phyloP scores from a whole-genome alignment of 352 stramenopile species.

The Globisporangium camurandrum region DNA sequence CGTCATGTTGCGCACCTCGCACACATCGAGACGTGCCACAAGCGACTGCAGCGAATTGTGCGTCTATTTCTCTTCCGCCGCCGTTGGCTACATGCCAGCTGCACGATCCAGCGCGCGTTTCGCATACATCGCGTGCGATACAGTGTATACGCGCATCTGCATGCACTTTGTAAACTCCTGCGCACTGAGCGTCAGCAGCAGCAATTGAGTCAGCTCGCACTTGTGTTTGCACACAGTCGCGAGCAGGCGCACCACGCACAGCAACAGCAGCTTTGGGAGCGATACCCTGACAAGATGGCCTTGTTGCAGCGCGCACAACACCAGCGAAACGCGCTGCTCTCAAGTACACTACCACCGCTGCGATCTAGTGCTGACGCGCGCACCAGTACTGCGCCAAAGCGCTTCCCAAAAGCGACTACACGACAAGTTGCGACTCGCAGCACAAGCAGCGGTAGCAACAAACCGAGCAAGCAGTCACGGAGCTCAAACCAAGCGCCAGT shows the following conservation, averaged over 20 bases:
- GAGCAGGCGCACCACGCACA: background rate
- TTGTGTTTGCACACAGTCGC: conserved; percentile 19
- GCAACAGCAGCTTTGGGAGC: conserved; percentile 11
- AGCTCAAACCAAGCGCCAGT: background rate
- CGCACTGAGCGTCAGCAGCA: conserved; percentile 17
- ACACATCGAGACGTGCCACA: conserved; percentile 17
- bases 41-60: conserved; percentile 20
- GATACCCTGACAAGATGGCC: conserved; percentile 6
- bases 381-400: background rate
- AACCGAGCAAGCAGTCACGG: background rate
- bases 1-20: conserved; percentile 14
- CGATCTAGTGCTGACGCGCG: background rate
- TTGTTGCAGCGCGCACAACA: conserved; percentile 9
- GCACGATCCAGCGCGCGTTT: conserved; percentile 27
- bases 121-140: conserved; percentile 28
- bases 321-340: conserved; percentile 1
- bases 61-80: conserved; percentile 30
- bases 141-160: conserved; percentile 17
- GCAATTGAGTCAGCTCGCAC: conserved; percentile 17
- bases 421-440: background rate
- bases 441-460: background rate
- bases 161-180: conserved; percentile 22
- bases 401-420: background rate
- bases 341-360: background rate
- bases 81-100: conserved; percentile 16